Base-by-base conservation (phyloP, 1,284 basidiomycete genomes). In the Microbotryomycetes sp. region DNA sequence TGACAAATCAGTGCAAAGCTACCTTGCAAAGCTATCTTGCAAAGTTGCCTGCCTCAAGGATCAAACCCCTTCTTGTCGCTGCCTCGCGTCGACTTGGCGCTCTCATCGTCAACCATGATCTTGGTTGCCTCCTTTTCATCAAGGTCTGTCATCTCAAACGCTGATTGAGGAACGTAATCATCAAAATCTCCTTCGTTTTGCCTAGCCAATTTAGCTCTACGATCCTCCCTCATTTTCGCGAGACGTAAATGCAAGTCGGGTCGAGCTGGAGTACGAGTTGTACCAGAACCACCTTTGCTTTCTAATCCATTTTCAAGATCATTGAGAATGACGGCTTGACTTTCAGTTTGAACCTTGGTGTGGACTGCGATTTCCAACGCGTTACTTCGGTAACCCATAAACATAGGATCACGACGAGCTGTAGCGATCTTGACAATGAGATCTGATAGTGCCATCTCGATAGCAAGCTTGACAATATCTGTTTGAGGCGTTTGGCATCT, bases 381-480 rank as follows among this genome's bases (percentile, higher is more conserved):
- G 6, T 64, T 47, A 15, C 55, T 54, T 7, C 7, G 48, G 4
- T 32, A 19, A 1, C 22, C 45, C 22, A 51, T 4, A 25, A 23
- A 3, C 2, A 25, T 30, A 25, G 49, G 55, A 14, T 31, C 19
- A 4, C n/a, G 31, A 25, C 6, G 22, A 15, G 5, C 9, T 32
- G 12, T 46, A 42, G 54, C 59, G 26, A 64, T 61, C 3, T 57
- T 54, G 30, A 64, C 59, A 53, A 60, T 64, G 30, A 60, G 49
- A 6, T 46, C 45, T 29, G 48, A 42, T 23, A 60, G 52, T 16
- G 58, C 58, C 63, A 65, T 59, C 46, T 63, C 63, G 47, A 66
- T 67, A 12, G 57, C 45, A 2, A 69, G 60, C 58, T 66, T 66
- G 57, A 64, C 57, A 55, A 65, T 59, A 32, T 68, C 59, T 48